A percentile compares a stretch with the other conserved stretches of the same genome.
These are phyloP conservation scores for Xanthoceras sorbifolium DNA, from an alignment of 345 rosid genomes.

Conservation along the genomic window DNA sequence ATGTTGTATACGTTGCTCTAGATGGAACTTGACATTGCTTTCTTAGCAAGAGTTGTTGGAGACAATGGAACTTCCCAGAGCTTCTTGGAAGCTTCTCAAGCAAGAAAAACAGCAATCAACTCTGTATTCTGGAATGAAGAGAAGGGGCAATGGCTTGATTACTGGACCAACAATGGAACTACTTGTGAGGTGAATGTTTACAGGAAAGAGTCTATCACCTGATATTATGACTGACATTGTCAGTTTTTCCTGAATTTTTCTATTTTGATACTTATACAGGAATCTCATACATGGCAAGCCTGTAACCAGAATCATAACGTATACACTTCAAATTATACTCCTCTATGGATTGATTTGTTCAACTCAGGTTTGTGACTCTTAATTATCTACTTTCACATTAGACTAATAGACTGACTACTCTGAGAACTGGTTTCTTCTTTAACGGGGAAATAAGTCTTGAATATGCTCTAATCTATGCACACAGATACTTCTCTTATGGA, in stretches of 20 bases:
- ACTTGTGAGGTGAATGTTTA: constrained; percentile 28
- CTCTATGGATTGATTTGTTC: constrained; percentile 76
- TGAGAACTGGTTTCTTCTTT: background rate
- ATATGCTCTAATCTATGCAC: constrained; percentile 7
- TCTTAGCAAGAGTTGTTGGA: constrained; percentile 59
- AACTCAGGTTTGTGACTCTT: constrained; percentile 57
- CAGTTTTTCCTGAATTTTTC: background rate
- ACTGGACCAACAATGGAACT: constrained; percentile 48
- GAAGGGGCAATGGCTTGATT: constrained; percentile 90
- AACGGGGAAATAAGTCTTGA: no score
- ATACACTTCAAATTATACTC: constrained; percentile 82
- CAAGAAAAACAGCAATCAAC: constrained; percentile 57
- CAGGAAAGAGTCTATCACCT: background rate
- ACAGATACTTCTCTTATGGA: constrained; percentile 62
- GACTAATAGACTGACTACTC: background rate
- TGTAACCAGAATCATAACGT: constrained; percentile 59
- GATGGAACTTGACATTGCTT: constrained; percentile 92
- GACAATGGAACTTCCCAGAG: constrained; percentile 41
- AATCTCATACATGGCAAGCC: constrained; percentile 56
- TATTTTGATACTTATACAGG: constrained; percentile 35
- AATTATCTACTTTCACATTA: background rate
- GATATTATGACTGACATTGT: background rate
- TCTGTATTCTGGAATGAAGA: constrained; percentile 72
- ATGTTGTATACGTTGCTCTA: constrained; percentile 28
- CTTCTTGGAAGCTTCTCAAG: constrained; percentile 57